Percentiles rank a stretch among this genome's conserved stretches.
phyloP scores from a whole-genome alignment of 148 eudicot species.

The Linanthus parryae region DNA sequence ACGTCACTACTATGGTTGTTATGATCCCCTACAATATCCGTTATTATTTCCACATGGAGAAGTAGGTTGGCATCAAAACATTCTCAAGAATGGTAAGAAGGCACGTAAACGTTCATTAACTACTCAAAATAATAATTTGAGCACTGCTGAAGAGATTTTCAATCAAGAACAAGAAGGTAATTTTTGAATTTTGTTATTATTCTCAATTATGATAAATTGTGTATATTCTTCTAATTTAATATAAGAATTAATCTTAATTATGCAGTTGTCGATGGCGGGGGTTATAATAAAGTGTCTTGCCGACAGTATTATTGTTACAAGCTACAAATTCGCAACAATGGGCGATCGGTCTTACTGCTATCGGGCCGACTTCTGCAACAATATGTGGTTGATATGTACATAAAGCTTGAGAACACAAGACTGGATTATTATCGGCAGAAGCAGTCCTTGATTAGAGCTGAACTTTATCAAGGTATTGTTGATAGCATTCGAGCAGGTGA shows the following conservation, averaged over 20 bases:
- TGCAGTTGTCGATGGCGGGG: not conserved
- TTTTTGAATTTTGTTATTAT: too few species aligned
- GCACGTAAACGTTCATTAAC: not conserved
- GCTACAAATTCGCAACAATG: not conserved
- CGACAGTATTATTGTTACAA: not conserved
- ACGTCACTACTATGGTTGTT: not conserved
- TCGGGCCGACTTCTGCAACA: not conserved
- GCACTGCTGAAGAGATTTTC: not conserved
- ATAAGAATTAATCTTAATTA: too few species aligned
- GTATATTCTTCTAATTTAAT: not conserved
- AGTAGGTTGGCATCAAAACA: not conserved
- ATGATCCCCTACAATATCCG: too few species aligned
- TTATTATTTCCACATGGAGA: constrained; percentile 1
- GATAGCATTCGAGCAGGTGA: not conserved
- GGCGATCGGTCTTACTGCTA: not conserved
- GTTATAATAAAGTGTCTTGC: not conserved
- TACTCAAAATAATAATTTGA: not conserved
- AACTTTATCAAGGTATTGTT: not conserved
- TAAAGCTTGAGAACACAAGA: not conserved
- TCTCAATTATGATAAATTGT: not conserved
- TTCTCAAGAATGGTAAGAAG: not conserved
- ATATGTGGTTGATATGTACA: not conserved
- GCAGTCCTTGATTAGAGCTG: not conserved
- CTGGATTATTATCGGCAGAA: not conserved
- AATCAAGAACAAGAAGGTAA: not conserved